phyloP scores from a whole-genome alignment of 305 asterid genomes.

The Fraxinus greggii region DNA sequence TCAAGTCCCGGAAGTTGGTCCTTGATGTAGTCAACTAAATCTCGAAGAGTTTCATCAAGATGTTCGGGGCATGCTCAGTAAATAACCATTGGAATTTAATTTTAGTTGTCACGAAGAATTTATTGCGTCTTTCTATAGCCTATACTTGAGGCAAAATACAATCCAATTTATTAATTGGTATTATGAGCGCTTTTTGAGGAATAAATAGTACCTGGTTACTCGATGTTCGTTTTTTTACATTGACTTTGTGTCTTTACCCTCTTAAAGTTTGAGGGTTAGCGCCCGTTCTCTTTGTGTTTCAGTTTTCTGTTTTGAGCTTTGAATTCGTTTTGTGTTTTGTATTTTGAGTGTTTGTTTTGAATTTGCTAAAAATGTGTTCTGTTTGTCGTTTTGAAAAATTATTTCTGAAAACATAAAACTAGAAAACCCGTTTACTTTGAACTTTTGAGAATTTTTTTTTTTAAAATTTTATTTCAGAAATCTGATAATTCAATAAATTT shows the following conservation, averaged over 20 bases:
- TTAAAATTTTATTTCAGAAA: too few species aligned
- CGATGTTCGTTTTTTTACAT: not conserved
- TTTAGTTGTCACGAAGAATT: not conserved
- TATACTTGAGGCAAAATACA: not conserved
- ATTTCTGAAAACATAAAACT: too few species aligned
- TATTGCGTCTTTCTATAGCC: not conserved
- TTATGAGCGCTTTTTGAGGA: slow-evolving; percentile 4
- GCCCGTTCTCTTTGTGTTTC: too few species aligned
- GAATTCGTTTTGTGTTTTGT: too few species aligned
- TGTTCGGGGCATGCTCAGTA: not conserved
- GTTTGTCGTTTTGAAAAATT: too few species aligned
- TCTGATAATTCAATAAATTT: too few species aligned
- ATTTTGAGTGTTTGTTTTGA: too few species aligned
- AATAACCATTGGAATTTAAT: slow-evolving; percentile 7
- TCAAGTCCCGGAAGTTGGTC: slow-evolving; percentile 70
- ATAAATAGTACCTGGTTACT: not conserved
- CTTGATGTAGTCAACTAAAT: slow-evolving; percentile 62
- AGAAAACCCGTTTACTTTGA: too few species aligned
- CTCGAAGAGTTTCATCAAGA: not conserved
- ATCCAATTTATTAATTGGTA: not conserved
- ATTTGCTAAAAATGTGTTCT: too few species aligned
- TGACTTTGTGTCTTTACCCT: not conserved
- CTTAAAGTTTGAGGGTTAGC: not conserved
- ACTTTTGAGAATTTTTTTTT: too few species aligned
- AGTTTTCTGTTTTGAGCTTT: too few species aligned